These are phyloP conservation scores for Oidium heveae DNA, from an alignment of 2,329 filamentous ascomycete genomes.

Conservation along the genomic window DNA sequence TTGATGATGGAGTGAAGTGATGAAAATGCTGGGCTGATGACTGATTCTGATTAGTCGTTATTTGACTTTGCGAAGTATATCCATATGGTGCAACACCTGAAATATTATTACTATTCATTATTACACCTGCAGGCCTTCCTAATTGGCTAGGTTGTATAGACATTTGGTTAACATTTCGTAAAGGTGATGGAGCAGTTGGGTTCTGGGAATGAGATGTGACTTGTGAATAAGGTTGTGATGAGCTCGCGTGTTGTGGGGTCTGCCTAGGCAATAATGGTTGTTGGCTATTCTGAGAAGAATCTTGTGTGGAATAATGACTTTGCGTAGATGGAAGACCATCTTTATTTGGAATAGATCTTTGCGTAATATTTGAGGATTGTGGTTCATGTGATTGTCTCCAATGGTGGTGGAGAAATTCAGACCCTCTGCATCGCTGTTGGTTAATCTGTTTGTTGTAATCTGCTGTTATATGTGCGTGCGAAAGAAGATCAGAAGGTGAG, in stretches of 20 bases:
- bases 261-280: constrained; percentile 11
- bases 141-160: constrained; percentile 32
- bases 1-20: constrained; percentile 24
- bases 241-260: constrained; percentile 19
- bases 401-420: constrained; percentile 53
- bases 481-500: constrained; percentile 52
- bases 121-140: constrained; percentile 36
- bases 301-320: constrained; percentile 30
- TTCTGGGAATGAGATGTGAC: constrained; percentile 42
- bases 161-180: constrained; percentile 40
- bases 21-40: constrained; percentile 33
- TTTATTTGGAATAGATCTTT: constrained; percentile 15
- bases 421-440: constrained; percentile 53
- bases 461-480: constrained; percentile 66
- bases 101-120: constrained; percentile 18
- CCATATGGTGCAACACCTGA: constrained; percentile 27
- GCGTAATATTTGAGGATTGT: constrained; percentile 23
- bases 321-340: constrained; percentile 25
- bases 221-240: constrained; percentile 38
- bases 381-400: constrained; percentile 71
- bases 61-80: constrained; percentile 33
- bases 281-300: constrained; percentile 24
- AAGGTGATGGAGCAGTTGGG: constrained; percentile 45
- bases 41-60: constrained; percentile 39
- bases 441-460: constrained; percentile 76